Evolutionary conservation across 2,329 filamentous ascomycete species (phyloP), one percentile per base, ranked within the genome.

Genomic region (Trichophyton benhamiae): DNA sequence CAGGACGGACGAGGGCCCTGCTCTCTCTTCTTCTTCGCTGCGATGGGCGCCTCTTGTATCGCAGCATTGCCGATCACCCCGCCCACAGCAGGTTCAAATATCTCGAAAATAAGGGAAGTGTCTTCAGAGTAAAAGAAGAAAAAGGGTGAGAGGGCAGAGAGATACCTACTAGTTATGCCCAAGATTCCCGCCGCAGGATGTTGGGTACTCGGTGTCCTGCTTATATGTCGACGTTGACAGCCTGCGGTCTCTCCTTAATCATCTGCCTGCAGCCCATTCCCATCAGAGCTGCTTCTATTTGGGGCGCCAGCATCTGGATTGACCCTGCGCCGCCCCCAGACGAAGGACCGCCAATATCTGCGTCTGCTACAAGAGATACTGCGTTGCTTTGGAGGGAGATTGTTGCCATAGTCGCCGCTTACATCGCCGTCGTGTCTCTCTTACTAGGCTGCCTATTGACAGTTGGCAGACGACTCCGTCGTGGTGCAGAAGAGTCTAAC

Each of bases 341-440:
- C 72, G 76, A 84, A 74, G 83, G 83, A 6, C 82, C 85, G 62
- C 77, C 82, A 7, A 72, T 84, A 52, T 84, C 84, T 46, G 78
- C 79, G 61, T 74, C 79, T 67, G 82, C 85, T 42, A 72, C 83
- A 57, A 78, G 84, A 67, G 80, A 91, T 71, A 77, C 77, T 65
- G 75, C 80, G 17, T 83, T 87, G 61, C 82, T 96, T 22, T 89
- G 91, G 17, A 86, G 84, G 63, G 87, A 96, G 74, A 86, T 96
- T 67, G 87, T 88, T 65, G 89, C 86, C 66, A 88, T 97, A 63
- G 81, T 92, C 63, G 90, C 86, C 64, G 86, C 88, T 63, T 96
- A 96, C 83, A 80, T 91, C 62, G 73, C 89, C 63, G 88, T 85
- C 41, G 80, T 95, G 70, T 79, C 90, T 68, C 74, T 94, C 68